Evolutionary conservation across 345 rosid genomes (phyloP).

Genomic region (Corchorus capsularis): DNA sequence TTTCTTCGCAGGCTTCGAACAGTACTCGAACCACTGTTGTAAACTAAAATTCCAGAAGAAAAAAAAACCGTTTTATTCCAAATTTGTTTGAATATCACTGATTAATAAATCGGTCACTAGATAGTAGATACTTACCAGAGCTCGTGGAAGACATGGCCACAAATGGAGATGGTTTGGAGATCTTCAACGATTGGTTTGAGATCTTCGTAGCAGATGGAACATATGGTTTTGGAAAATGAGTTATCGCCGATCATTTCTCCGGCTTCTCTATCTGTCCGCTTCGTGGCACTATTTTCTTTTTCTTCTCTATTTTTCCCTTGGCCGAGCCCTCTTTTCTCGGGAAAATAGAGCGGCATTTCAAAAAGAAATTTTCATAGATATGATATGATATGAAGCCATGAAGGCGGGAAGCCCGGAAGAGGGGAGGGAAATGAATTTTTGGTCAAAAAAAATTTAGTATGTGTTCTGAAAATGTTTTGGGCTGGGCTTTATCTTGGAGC

Average conservation of each 20-base stretch:
- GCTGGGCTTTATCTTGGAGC: too few relatives aligned
- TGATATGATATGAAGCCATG: background rate
- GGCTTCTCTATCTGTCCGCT: background rate
- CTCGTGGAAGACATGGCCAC: slow-evolving; percentile 97
- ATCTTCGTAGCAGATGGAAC: slow-evolving; percentile 93
- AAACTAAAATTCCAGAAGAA: slow-evolving; percentile 48
- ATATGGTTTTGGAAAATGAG: slow-evolving; percentile 57
- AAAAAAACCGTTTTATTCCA: slow-evolving; percentile 1
- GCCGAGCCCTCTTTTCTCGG: background rate
- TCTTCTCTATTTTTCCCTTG: background rate
- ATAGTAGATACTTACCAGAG: slow-evolving; percentile 54
- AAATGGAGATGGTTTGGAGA: slow-evolving; percentile 78
- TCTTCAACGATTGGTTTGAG: slow-evolving; percentile 86
- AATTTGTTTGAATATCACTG: background rate
- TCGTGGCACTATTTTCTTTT: background rate
- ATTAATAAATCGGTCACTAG: background rate
- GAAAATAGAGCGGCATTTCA: slow-evolving; percentile 29
- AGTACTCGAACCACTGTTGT: slow-evolving; percentile 99
- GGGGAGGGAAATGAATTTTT: slow-evolving; percentile 8
- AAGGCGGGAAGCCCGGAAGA: slow-evolving; percentile 32
- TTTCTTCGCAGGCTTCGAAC: slow-evolving; percentile 52
- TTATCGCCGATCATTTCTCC: slow-evolving; percentile 34
- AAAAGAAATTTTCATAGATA: background rate
- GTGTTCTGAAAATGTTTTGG: too few relatives aligned
- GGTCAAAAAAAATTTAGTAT: background rate